Conservation (phyloP, 2,329 filamentous ascomycete genomes). For the Mycosphaerella sp. region DNA sequence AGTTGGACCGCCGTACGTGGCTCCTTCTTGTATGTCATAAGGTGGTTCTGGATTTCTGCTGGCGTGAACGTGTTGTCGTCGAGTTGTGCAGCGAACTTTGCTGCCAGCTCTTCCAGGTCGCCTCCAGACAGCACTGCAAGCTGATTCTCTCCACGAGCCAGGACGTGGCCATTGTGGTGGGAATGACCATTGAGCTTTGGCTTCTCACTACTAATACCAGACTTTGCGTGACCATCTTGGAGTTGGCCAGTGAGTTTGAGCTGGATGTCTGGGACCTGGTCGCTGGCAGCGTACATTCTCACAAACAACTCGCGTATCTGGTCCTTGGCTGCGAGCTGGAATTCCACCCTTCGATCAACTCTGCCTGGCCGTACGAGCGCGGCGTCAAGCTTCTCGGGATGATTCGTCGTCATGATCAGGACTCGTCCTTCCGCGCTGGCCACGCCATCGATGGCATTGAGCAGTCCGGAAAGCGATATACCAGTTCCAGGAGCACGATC, state of each 20-base stretch:
- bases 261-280: constrained; percentile 17
- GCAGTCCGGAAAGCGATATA: constrained; percentile 71
- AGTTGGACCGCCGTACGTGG: constrained; percentile 42
- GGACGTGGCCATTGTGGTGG: constrained; percentile 14
- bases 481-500: constrained; percentile 41
- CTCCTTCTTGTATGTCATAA: constrained; percentile 47
- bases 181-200: constrained; percentile 5
- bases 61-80: constrained; percentile 47
- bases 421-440: constrained; percentile 72
- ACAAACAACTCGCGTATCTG: constrained; percentile 42
- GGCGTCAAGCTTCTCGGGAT: constrained; percentile 62
- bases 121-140: constrained; percentile 15
- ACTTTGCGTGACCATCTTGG: constrained; percentile 3
- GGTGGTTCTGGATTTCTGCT: constrained; percentile 49
- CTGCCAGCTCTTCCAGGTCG: constrained; percentile 39
- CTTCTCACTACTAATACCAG: constrained; percentile 1
- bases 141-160: constrained; percentile 8
- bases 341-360: constrained; percentile 61
- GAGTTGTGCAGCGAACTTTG: constrained; percentile 42
- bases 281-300: constrained; percentile 33
- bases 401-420: constrained; percentile 77
- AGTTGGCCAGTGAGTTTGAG: constrained; percentile 8
- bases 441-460: constrained; percentile 80
- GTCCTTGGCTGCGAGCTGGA: constrained; percentile 43
- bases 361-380: constrained; percentile 64